Evolutionary conservation across 2,329 filamentous ascomycete species (phyloP).

Genomic region (Bipolaris gigantea): DNA sequence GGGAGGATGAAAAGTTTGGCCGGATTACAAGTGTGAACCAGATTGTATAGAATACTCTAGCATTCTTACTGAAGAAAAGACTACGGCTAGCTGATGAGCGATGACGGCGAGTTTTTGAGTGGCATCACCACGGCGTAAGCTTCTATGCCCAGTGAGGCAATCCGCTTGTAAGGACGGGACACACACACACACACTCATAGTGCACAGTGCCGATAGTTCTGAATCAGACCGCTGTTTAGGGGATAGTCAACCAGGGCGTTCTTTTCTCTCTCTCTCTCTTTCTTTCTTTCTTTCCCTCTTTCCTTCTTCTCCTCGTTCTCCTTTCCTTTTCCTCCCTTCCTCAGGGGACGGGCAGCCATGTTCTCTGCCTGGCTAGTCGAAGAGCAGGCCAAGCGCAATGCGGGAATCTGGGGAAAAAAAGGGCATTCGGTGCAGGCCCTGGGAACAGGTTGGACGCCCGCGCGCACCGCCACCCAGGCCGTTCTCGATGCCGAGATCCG

Average conservation of each 20-base stretch:
- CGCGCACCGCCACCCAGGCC: conserved; percentile 26
- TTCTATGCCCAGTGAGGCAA: conserved; percentile 20
- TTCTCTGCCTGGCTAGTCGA: not conserved
- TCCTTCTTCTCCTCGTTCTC: not conserved
- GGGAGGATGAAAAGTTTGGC: conserved; percentile 4
- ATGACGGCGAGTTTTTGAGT: conserved; percentile 22
- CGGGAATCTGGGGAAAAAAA: conserved; percentile 29
- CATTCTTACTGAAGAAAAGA: conserved; percentile 11
- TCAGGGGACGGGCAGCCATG: not conserved
- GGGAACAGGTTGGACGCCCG: not conserved
- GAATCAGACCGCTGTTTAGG: conserved; percentile 26
- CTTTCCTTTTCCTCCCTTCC: not conserved
- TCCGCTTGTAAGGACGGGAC: conserved; percentile 13
- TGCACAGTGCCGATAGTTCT: conserved; percentile 9
- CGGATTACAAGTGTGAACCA: conserved; percentile 1
- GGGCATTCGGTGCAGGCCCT: not conserved
- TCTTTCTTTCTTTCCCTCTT: not conserved
- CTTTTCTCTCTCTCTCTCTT: not conserved
- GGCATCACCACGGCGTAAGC: conserved; percentile 34
- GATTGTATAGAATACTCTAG: not conserved
- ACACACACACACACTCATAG: not conserved
- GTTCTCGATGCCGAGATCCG: conserved; percentile 30
- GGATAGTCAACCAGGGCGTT: not conserved
- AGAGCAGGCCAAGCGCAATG: not conserved
- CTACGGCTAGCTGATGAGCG: conserved; percentile 15